Base-by-base conservation (phyloP, 2,329 filamentous ascomycete species). In the Phaeosphaeriaceae sp. region DNA sequence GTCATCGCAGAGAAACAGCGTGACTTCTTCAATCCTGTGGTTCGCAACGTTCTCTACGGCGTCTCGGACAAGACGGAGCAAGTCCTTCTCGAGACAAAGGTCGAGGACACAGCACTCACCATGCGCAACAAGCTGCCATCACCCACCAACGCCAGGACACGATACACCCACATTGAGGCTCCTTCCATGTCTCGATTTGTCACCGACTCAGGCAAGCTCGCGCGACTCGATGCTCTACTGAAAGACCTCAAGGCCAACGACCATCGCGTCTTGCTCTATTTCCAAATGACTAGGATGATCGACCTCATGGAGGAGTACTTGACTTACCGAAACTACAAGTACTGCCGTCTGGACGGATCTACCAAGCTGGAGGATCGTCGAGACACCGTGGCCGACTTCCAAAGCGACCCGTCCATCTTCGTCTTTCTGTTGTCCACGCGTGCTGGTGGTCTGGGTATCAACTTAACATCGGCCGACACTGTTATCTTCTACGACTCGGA, bases 201-300 rank as follows among this genome's bases (percentile, higher is more conserved):
- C 58, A 98, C 94, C 1, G 95, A 98, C 79, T 97, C 93, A 53
- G 95, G 95, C 73, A 99, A 99, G 81, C 86, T 99, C 59, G 93
- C 93, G 48, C 92, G 93, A 74, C 84, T 99, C 51, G 95, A 99
- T 75, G 85, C 91, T 65, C 84, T 99, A 19, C 85, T 99, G 15
- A 91, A 91, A 75, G 86, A 93, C 76, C 88, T 99, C 71, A 99
- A 98, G 84, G 90, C 92, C 61, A 91, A 91, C 62, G 91, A 91
- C 36, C 95, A 99, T 70, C 93, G 95, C 72, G 95, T 99, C 21
- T 84, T 99, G 53, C 83, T 99, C 20, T 99, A 99, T 84, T 99
- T 99, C 91, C 95, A 99, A 83, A 99, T 99, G 95, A 99, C 95
- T 3, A 91, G 92, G 74, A 99, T 99, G 95, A 98, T 99, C 74